These are phyloP conservation scores for Hansenula sp. DNA, from an alignment of 1,139 yeast genomes.

Conservation along the genomic window DNA sequence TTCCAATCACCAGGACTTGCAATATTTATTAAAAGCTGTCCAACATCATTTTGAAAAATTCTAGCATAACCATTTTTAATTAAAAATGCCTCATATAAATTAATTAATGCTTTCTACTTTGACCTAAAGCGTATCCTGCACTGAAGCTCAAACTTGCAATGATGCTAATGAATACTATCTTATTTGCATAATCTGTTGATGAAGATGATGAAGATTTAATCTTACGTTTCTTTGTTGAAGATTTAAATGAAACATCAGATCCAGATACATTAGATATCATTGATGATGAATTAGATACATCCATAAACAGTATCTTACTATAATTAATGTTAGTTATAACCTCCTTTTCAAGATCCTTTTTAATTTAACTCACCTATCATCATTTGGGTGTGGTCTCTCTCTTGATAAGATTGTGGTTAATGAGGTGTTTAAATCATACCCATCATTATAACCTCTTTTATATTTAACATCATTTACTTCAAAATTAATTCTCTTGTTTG, in stretches of 20 bases:
- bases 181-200: neutral
- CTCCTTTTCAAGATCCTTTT: too few relatives aligned
- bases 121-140: constrained; percentile 15
- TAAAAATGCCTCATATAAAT: neutral
- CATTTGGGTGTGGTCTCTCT: neutral
- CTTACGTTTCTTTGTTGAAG: neutral
- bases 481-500: neutral
- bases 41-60: too few relatives aligned
- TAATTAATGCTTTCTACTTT: constrained; percentile 1
- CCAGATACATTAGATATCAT: constrained; percentile 1
- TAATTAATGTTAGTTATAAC: neutral
- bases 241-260: neutral
- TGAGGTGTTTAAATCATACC: constrained; percentile 1
- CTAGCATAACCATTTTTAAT: neutral
- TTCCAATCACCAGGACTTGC: too few relatives aligned
- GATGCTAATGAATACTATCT: constrained; percentile 3
- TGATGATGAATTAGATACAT: constrained; percentile 9
- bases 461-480: neutral
- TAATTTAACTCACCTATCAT: neutral
- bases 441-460: neutral
- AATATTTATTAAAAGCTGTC: too few relatives aligned
- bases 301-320: constrained; percentile 7
- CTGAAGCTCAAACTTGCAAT: constrained; percentile 13
- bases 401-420: constrained; percentile 3
- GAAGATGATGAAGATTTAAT: neutral